Conservation (phyloP, 495 filamentous ascomycete genomes). For the Peziza echinospora region DNA sequence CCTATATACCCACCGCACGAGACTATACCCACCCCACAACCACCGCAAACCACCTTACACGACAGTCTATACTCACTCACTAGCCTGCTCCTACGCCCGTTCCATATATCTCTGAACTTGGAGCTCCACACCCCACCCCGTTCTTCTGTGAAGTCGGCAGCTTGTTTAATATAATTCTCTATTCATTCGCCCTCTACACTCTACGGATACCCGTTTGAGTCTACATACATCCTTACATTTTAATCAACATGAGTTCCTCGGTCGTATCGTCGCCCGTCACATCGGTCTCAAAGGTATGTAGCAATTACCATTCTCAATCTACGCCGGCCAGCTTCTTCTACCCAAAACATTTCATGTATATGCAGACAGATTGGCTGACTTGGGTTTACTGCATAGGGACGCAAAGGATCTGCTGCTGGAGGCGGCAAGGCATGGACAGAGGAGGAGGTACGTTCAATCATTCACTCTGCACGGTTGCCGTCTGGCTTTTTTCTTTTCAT, state of each 20-base stretch:
- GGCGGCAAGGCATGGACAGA: conserved; percentile 58
- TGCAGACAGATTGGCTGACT: neutral
- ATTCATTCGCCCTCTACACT: conserved; percentile 4
- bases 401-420: conserved; percentile 44
- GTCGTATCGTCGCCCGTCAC: conserved; percentile 1
- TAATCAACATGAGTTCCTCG: conserved; percentile 16
- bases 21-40: too few relatives aligned
- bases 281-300: conserved; percentile 4
- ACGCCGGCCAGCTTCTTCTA: neutral
- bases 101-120: conserved; percentile 4
- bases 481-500: neutral
- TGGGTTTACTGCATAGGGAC: conserved; percentile 16
- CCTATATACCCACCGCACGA: too few relatives aligned
- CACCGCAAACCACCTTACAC: too few relatives aligned
- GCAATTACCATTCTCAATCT: too few relatives aligned
- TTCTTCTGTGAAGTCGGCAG: conserved; percentile 5
- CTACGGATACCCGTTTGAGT: conserved; percentile 3
- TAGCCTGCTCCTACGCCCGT: too few relatives aligned
- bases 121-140: neutral
- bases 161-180: conserved; percentile 4
- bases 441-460: conserved; percentile 38
- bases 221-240: conserved; percentile 2
- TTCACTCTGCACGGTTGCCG: too few relatives aligned
- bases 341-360: conserved; percentile 7
- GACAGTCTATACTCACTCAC: too few relatives aligned